phyloP scores from a whole-genome alignment of 495 filamentous ascomycete species.

The Penicillium antarcticum region DNA sequence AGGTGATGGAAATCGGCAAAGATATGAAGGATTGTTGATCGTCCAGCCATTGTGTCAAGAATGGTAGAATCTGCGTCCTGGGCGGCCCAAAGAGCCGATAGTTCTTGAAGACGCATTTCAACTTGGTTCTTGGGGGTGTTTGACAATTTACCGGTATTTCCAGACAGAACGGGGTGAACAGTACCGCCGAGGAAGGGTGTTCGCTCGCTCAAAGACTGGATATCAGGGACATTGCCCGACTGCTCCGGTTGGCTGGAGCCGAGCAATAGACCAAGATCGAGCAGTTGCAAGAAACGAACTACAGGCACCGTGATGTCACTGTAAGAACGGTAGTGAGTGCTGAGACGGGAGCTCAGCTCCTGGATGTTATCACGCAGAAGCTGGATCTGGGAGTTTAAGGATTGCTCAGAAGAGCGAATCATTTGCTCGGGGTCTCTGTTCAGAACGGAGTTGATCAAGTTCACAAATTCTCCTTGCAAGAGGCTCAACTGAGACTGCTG shows the following conservation, averaged over 20 bases:
- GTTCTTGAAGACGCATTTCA: conserved; percentile 44
- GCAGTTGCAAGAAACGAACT: conserved; percentile 74
- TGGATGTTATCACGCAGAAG: conserved; percentile 69
- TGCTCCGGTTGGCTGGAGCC: conserved; percentile 29
- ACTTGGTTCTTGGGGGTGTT: conserved; percentile 35
- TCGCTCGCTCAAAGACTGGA: conserved; percentile 42
- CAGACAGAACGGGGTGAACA: conserved; percentile 18
- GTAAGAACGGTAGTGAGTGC: conserved; percentile 66
- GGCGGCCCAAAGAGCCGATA: conserved; percentile 35
- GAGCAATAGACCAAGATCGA: conserved; percentile 73
- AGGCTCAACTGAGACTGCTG: conserved; percentile 58
- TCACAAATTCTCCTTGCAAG: conserved; percentile 81
- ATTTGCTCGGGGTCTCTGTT: conserved; percentile 48
- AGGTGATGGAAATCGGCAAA: conserved; percentile 68
- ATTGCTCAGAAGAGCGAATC: conserved; percentile 17
- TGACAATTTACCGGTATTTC: conserved; percentile 14
- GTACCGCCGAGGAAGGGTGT: conserved; percentile 65
- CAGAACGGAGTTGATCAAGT: conserved; percentile 65
- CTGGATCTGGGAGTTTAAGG: conserved; percentile 31
- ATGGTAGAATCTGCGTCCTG: conserved; percentile 34
- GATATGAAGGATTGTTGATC: conserved; percentile 39
- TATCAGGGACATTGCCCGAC: conserved; percentile 20
- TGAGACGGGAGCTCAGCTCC: conserved; percentile 64
- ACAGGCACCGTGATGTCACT: conserved; percentile 79
- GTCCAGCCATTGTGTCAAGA: conserved; percentile 23